Evolutionary conservation across 129 eudicot genomes (phyloP), one percentile per base, ranked within the genome.

Genomic region (Helianthus tuberosus): DNA sequence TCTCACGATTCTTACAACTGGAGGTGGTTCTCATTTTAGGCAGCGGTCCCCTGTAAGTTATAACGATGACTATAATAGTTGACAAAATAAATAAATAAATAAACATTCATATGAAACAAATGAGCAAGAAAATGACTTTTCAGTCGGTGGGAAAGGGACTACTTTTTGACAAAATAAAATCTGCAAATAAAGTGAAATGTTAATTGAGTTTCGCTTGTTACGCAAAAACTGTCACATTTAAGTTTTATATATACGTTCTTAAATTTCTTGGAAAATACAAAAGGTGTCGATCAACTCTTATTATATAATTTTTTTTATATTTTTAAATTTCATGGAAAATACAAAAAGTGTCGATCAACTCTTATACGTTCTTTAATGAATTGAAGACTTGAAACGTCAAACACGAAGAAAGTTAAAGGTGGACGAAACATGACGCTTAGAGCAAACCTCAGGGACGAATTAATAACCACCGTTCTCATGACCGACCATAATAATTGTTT

Each of bases 181-280:
- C 39, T 11, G 15, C 39, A 59, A 25, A 25, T 25, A 11, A 58
- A 58, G 64, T 58, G 64, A 14, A 59, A 35, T 3, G 11, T 35
- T 63, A 63, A 8, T 36, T 63, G 25, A 38, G 11, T 63, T 63
- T 38, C 49, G 68, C 46, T 63, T 63, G 48, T 63, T 61, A 29
- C 10, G 66, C 44, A 35, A 13, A 61, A 61, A 3, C 11, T 32
- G 23, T 36, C 68, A 38, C 68, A 36, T 63, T n/a, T 32, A 32
- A 32, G 36, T 32, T 32, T 32, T 32, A 32, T 1, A 36, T 36
- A 63, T n/a, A 6, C 36, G 1, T 57, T 61, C 44, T 61, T 32
- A 61, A 35, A 61, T 61, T 61, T 61, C 66, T 13, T 35, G 2
- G 46, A 61, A 61, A 6, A 35, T 12, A 61, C 66, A 32, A 13